A percentile compares a stretch with the other conserved stretches of the same genome.
Conservation (phyloP, 2,329 filamentous ascomycete species). For the Pseudocercospora fijiensis region DNA sequence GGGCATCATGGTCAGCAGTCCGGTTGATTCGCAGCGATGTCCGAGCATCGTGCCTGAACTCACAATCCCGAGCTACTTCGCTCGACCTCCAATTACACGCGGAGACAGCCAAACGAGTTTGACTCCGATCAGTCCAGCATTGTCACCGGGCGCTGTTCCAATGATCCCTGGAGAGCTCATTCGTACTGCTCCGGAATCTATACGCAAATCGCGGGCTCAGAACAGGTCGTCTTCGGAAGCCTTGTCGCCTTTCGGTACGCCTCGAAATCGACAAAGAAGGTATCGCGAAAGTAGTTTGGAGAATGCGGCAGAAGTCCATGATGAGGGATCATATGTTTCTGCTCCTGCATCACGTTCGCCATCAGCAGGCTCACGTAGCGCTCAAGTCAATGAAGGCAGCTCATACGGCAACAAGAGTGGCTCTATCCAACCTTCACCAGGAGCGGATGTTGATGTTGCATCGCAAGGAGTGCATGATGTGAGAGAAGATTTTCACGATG, state of each 20-base stretch:
- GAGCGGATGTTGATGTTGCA: no score
- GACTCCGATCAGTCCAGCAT: constrained; percentile 8
- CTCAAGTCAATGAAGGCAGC: background rate
- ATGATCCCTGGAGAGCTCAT: background rate
- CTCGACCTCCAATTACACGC: constrained; percentile 8
- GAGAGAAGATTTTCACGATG: background rate
- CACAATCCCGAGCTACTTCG: constrained; percentile 23
- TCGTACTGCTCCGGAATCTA: background rate
- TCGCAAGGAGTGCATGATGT: background rate
- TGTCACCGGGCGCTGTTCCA: constrained; percentile 14
- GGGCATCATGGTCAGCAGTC: constrained; percentile 20
- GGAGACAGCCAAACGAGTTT: constrained; percentile 17
- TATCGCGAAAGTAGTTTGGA: constrained; percentile 10
- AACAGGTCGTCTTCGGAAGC: constrained; percentile 27
- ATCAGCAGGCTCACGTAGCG: background rate
- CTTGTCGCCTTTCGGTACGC: constrained; percentile 21
- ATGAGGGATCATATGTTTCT: background rate
- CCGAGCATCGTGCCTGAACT: constrained; percentile 21
- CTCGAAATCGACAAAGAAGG: constrained; percentile 4
- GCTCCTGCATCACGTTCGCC: background rate
- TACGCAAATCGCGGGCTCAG: constrained; percentile 1
- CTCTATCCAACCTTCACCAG: background rate
- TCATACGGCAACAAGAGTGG: background rate
- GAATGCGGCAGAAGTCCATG: constrained; percentile 4
- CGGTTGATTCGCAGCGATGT: constrained; percentile 8